A percentile compares a stretch with the other conserved stretches of the same genome.
phyloP scores from a whole-genome alignment of 495 filamentous ascomycete species.

The Trypethelium eluteriae region DNA sequence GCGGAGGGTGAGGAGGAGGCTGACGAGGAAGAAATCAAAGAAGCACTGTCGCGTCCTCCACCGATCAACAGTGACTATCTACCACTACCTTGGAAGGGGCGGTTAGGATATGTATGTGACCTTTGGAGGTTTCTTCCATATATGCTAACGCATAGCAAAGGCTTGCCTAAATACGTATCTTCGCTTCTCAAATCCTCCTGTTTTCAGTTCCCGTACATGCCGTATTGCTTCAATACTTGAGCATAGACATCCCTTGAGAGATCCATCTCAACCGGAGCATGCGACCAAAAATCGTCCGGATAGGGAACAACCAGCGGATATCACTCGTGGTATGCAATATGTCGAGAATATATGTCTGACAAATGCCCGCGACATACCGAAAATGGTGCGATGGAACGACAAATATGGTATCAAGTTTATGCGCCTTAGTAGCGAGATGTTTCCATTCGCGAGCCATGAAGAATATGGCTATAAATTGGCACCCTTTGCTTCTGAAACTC shows the following conservation, averaged over 20 bases:
- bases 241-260: constrained; percentile 69
- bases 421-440: constrained; percentile 90
- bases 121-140: background rate
- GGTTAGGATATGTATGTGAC: constrained; percentile 73
- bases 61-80: constrained; percentile 80
- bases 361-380: constrained; percentile 75
- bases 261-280: constrained; percentile 70
- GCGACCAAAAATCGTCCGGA: constrained; percentile 76
- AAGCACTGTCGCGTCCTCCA: constrained; percentile 53
- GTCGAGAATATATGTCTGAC: constrained; percentile 71
- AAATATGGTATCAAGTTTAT: constrained; percentile 88
- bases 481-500: constrained; percentile 72
- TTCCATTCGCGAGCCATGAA: constrained; percentile 84
- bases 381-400: constrained; percentile 90
- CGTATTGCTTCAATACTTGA: constrained; percentile 87
- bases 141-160: constrained; percentile 33
- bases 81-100: constrained; percentile 87
- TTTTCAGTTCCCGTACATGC: constrained; percentile 88
- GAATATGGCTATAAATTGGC: constrained; percentile 83
- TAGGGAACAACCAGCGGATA: constrained; percentile 54
- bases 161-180: constrained; percentile 92
- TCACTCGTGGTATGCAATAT: constrained; percentile 57
- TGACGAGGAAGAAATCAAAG: constrained; percentile 38
- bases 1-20: constrained; percentile 36
- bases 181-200: constrained; percentile 70